Percentiles rank a stretch among this genome's conserved stretches.
phyloP scores from a whole-genome alignment of 2,329 filamentous ascomycete genomes.

The Nemania serpens region DNA sequence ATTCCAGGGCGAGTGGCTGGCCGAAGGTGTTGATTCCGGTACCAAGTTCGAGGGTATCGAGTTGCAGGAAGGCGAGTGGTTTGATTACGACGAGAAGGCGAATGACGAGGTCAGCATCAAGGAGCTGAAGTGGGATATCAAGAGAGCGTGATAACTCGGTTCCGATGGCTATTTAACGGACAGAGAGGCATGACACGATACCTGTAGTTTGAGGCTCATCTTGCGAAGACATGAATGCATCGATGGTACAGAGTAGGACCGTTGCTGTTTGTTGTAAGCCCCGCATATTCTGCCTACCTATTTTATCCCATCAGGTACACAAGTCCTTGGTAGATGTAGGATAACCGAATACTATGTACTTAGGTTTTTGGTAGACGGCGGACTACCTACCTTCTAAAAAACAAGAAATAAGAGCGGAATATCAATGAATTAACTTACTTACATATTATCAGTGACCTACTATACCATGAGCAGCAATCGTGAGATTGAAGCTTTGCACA shows the following conservation, averaged over 20 bases:
- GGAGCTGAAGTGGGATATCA: conserved; percentile 85
- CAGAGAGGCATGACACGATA: neutral
- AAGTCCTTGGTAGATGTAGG: too few species aligned
- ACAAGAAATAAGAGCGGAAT: too few species aligned
- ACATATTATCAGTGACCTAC: too few species aligned
- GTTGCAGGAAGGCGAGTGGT: conserved; percentile 90
- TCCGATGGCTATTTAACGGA: neutral
- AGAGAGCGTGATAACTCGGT: conserved; percentile 59
- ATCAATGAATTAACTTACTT: too few species aligned
- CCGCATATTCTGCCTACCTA: neutral
- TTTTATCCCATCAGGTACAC: too few species aligned
- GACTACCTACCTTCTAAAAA: too few species aligned
- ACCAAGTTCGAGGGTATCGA: conserved; percentile 85
- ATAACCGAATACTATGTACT: too few species aligned
- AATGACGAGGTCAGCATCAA: conserved; percentile 91
- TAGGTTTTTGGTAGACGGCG: too few species aligned
- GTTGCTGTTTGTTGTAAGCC: neutral
- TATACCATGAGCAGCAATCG: too few species aligned
- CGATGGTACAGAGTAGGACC: neutral
- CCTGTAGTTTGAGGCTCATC: neutral
- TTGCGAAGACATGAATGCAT: neutral
- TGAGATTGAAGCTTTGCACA: too few species aligned
- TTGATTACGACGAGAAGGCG: conserved; percentile 94
- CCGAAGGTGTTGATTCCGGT: conserved; percentile 76
- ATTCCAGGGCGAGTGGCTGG: conserved; percentile 82